phyloP scores from a whole-genome alignment of 805 yeast species.

The Myxozyma monticola region DNA sequence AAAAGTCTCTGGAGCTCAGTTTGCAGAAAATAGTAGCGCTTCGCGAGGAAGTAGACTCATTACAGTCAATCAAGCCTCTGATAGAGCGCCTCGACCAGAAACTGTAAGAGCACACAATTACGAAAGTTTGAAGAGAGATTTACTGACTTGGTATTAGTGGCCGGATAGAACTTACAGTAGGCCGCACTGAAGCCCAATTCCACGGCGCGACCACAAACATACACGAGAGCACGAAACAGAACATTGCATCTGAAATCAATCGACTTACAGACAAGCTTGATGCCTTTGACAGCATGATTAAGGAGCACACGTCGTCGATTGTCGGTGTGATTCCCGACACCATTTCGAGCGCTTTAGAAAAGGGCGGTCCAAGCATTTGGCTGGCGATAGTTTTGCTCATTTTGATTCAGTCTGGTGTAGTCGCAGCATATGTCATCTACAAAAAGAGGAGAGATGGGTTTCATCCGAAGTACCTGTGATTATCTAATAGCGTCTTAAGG shows the following conservation, averaged over 20 bases:
- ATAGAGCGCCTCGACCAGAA: conserved; percentile 27
- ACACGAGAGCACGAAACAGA: conserved; percentile 27
- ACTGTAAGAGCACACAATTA: conserved; percentile 6
- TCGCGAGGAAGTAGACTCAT: conserved; percentile 26
- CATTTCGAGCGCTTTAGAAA: conserved; percentile 31
- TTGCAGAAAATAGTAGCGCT: conserved; percentile 6
- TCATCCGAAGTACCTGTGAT: conserved; percentile 29
- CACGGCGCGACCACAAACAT: conserved; percentile 30
- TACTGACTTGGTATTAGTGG: conserved; percentile 3
- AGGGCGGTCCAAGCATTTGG: conserved; percentile 37
- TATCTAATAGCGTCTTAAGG: background rate
- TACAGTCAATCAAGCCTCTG: conserved; percentile 20
- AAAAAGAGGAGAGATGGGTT: conserved; percentile 29
- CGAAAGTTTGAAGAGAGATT: background rate
- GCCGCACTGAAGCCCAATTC: conserved; percentile 27
- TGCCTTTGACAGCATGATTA: conserved; percentile 26
- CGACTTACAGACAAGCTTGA: conserved; percentile 24
- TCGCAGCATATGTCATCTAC: conserved; percentile 37
- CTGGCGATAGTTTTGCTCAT: conserved; percentile 30
- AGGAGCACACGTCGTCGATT: conserved; percentile 35
- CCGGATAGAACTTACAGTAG: conserved; percentile 22
- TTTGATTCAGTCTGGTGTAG: conserved; percentile 33
- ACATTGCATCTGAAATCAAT: conserved; percentile 24
- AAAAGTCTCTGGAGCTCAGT: conserved; percentile 4
- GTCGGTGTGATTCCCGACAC: conserved; percentile 34